These are phyloP conservation scores for Sordariomycetes sp. DNA, from an alignment of 2,329 filamentous ascomycete species.

Conservation along the genomic window DNA sequence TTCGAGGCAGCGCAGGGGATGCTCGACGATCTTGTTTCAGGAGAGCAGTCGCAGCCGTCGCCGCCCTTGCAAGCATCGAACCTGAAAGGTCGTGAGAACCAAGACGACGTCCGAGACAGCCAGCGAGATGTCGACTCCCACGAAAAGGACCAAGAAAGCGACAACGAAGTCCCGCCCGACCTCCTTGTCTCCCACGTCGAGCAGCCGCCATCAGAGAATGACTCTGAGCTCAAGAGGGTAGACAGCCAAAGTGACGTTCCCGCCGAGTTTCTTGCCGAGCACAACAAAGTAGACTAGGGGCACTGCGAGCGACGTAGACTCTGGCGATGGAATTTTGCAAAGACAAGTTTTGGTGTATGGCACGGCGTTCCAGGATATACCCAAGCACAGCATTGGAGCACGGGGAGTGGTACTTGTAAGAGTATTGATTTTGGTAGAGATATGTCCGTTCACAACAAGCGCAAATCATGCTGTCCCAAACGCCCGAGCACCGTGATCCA, in stretches of 20 bases:
- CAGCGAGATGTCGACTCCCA: not conserved
- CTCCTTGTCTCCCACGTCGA: conserved; percentile 25
- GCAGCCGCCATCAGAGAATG: conserved; percentile 7
- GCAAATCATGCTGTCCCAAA: too few relatives aligned
- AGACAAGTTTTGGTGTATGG: not conserved
- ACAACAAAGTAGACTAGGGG: conserved; percentile 13
- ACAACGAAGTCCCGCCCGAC: conserved; percentile 33
- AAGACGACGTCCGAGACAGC: not conserved
- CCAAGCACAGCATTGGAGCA: too few relatives aligned
- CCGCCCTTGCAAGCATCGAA: not conserved
- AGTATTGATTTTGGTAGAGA: too few relatives aligned
- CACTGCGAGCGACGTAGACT: too few relatives aligned
- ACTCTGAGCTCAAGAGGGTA: not conserved
- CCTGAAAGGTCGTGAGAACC: too few relatives aligned
- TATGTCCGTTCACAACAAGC: too few relatives aligned
- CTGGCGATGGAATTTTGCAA: not conserved
- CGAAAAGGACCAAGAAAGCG: conserved; percentile 15
- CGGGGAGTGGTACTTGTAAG: too few relatives aligned
- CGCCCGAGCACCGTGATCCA: too few relatives aligned
- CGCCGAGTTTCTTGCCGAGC: conserved; percentile 40
- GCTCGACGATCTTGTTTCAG: conserved; percentile 23
- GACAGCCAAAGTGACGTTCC: conserved; percentile 39
- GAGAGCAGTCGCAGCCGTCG: too few relatives aligned
- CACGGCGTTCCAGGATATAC: too few relatives aligned
- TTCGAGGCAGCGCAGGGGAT: conserved; percentile 52